Percentiles rank a stretch among this genome's conserved stretches.
Evolutionary conservation across 2,329 filamentous ascomycete species (phyloP).

Genomic region (Achaetomium macrosporum): DNA sequence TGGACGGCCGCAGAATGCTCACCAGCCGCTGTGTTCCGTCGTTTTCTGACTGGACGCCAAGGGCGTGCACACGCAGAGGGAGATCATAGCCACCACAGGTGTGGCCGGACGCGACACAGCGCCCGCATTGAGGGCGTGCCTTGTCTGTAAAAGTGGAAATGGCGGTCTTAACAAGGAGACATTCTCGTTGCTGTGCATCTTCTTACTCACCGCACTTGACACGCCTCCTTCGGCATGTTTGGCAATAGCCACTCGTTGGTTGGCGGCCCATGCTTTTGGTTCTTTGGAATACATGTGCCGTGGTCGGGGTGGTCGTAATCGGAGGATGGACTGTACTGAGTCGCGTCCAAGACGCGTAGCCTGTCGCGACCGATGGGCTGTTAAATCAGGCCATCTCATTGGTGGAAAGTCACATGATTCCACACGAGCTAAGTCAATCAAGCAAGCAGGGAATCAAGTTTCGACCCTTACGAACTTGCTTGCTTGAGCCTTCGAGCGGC

Average conservation of each 20-base stretch:
- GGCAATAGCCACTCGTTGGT: conserved; percentile 6
- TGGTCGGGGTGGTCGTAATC: too few species aligned
- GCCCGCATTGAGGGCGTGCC: not conserved
- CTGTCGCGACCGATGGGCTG: too few species aligned
- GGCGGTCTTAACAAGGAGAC: not conserved
- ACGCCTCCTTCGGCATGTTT: conserved; percentile 3
- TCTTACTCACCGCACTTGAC: conserved; percentile 3
- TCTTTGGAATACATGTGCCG: not conserved
- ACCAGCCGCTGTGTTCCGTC: not conserved
- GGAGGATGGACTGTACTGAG: too few species aligned
- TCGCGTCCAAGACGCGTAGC: too few species aligned
- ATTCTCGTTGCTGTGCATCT: not conserved
- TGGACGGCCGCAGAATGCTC: not conserved
- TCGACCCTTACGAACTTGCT: too few species aligned
- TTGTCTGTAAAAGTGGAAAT: not conserved
- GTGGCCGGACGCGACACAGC: not conserved
- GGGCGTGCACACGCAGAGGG: not conserved
- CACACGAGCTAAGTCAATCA: too few species aligned
- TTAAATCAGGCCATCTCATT: too few species aligned
- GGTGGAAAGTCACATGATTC: too few species aligned
- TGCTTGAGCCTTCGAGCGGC: too few species aligned
- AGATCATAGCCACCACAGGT: conserved; percentile 4
- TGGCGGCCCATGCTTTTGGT: conserved; percentile 1
- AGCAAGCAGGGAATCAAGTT: too few species aligned
- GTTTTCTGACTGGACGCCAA: not conserved